Evolutionary conservation across 305 asterid genomes (phyloP), one percentile per base, ranked within the genome.

Genomic region (Salvia sclarea): DNA sequence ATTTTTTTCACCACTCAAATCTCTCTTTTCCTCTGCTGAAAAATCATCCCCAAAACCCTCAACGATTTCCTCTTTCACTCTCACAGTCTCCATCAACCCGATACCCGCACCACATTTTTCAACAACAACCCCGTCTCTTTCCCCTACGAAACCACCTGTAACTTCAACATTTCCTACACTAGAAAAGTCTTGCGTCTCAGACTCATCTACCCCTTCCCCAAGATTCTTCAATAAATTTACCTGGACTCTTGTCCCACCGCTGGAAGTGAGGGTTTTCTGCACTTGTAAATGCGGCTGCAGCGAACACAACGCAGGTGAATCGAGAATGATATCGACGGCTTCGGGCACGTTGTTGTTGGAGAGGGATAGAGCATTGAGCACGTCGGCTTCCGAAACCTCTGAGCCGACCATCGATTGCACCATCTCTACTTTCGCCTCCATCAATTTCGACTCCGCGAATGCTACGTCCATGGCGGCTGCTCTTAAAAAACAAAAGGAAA

Each of bases 171-270:
- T 54, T 45, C 17, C 76, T 48, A 41, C 64, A 38, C 3, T 31
- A 64, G 40, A n/a, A n/a, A n/a, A n/a, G n/a, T n/a, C n/a, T n/a
- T n/a, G n/a, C n/a, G n/a, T n/a, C 0, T 77, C 84, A 43, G 50
- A 60, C 13, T 47, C 57, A 61, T 59, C 58, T 10, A 59, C 69
- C 56, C 50, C 61, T 8, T 53, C 75, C 21, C 53, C 70, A 11
- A 11, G 21, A 55, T 22, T 38, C 44, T 30, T 67, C 47, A 12
- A 48, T 58, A 9, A 11, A 21, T 54, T 71, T 25, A 69, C 14
- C 71, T 59, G 84, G 68, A 90, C 74, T 65, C 93, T 79, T 0
- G 78, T 55, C 50, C 86, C 86, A 6, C 96, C 96, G 0, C 82
- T 82, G 61, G 88, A 66, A 10, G 89, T 89, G 37, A 71, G 69